A percentile compares a stretch with the other conserved stretches of the same genome.
Evolutionary conservation across 768 basidiomycete genomes (phyloP).

Genomic region (Piloderma croceum): DNA sequence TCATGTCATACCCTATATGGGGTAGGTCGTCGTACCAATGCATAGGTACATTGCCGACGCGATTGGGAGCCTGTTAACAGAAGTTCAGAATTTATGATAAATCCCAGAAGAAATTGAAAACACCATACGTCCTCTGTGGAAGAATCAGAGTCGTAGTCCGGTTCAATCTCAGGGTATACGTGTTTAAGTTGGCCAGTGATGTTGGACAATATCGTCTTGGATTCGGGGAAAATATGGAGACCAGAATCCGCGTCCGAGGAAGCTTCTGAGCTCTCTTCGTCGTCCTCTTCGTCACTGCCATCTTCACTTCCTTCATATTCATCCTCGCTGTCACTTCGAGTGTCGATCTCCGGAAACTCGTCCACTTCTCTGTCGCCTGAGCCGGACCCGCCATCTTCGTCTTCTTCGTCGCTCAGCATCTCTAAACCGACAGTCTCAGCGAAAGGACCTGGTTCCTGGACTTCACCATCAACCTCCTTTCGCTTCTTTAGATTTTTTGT

Average conservation of each 20-base stretch:
- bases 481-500: slow-evolving; percentile 48
- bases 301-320: slow-evolving; percentile 33
- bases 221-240: slow-evolving; percentile 53
- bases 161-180: slow-evolving; percentile 84
- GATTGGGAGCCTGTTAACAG: slow-evolving; percentile 75
- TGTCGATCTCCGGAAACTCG: slow-evolving; percentile 67
- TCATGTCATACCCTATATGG: slow-evolving; percentile 95
- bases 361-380: slow-evolving; percentile 60
- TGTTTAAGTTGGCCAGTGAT: slow-evolving; percentile 83
- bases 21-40: slow-evolving; percentile 99
- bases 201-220: slow-evolving; percentile 65
- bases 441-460: slow-evolving; percentile 26
- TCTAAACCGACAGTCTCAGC: slow-evolving; percentile 48
- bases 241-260: slow-evolving; percentile 36
- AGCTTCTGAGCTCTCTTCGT: slow-evolving; percentile 30
- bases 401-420: slow-evolving; percentile 73
- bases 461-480: slow-evolving; percentile 45
- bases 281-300: slow-evolving; percentile 31
- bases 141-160: slow-evolving; percentile 87
- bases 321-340: slow-evolving; percentile 39
- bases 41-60: slow-evolving; percentile 90
- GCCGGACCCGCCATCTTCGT: slow-evolving; percentile 29
- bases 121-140: slow-evolving; percentile 82
- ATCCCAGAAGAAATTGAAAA: slow-evolving; percentile 1
- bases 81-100: slow-evolving; percentile 9